Percentiles rank a stretch among this genome's conserved stretches.
phyloP scores from a whole-genome alignment of 2,329 filamentous ascomycete species.

The Exophiala lecanii-corni region DNA sequence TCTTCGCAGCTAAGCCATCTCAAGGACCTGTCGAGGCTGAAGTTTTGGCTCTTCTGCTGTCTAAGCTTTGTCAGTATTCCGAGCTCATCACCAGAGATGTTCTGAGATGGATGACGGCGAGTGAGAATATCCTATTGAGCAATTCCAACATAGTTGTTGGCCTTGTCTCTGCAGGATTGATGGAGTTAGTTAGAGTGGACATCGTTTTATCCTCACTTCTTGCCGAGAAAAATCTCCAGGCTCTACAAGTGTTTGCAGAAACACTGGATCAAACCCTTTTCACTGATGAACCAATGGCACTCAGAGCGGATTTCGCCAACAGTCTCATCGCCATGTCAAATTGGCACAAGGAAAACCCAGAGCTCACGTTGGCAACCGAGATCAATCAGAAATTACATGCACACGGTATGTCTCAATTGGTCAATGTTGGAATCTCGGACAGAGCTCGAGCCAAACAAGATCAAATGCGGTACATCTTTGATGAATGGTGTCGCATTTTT shows the following conservation, averaged over 20 bases:
- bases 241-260: conserved; percentile 73
- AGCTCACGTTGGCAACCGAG: conserved; percentile 60
- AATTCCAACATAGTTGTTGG: conserved; percentile 58
- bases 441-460: conserved; percentile 61
- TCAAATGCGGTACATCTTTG: conserved; percentile 91
- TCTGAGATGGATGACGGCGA: conserved; percentile 45
- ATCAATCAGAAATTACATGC: conserved; percentile 63
- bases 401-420: conserved; percentile 52
- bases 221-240: conserved; percentile 63
- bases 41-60: conserved; percentile 57
- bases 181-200: conserved; percentile 63
- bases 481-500: conserved; percentile 84
- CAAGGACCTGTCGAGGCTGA: conserved; percentile 57
- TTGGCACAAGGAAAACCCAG: conserved; percentile 73
- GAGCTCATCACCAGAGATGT: conserved; percentile 43
- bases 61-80: conserved; percentile 55
- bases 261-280: conserved; percentile 75
- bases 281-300: conserved; percentile 68
- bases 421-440: conserved; percentile 52
- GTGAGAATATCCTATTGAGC: conserved; percentile 58
- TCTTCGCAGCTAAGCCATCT: conserved; percentile 50
- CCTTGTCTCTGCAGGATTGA: conserved; percentile 55
- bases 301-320: conserved; percentile 80
- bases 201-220: conserved; percentile 69
- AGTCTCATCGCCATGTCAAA: conserved; percentile 76